Base-by-base conservation (phyloP, 2,329 filamentous ascomycete species). In the Clathrospora elynae region DNA sequence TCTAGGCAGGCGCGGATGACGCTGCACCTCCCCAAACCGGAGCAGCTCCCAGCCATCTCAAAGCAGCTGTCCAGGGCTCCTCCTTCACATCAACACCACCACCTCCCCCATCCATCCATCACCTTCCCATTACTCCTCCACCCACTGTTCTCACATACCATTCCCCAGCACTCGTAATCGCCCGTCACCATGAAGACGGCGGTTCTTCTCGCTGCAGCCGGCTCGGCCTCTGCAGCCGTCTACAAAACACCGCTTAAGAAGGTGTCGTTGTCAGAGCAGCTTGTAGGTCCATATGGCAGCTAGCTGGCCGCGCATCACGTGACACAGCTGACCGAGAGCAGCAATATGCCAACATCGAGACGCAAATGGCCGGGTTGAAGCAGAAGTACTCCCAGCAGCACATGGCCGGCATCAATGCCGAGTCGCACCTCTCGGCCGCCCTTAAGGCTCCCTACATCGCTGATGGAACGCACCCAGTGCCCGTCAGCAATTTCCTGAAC, bases 221-320 rank as follows among this genome's bases (percentile, higher is more conserved):
- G 88, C 78, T 84, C 86, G 71, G 87, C 87, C 70, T 82, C 88
- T 70, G 92, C 90, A 62, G 90, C 85, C 66, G 80, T 96, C 58
- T 90, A 97, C 84, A 95, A 90, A 81, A 86, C 96, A 82, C 93
- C 95, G 82, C 86, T 99, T 67, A 88, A 96, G 82, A 99, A 99
- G 86, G 78, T 97, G 51, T 87, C 93, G 59, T 79, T 99, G 46
- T 82, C 85, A 35, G 89, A 97, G 73, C 93, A 97, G 78, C 83
- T 99, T 67, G 91, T 95, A 78, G 70, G 87, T 79, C 46, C 24
- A 49, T 47, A 22, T 46, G 50, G 46, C 40, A 16, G 36, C 38
- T 29, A 35, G 46, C 31, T 35, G 31, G 26, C 24, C 43, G 16
- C 30, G 35, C 19, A 22, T 32, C 35, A 41, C 13, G 14, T 40